Base-by-base conservation (phyloP, 164 flowering plant genomes). In the Annona squamosa region DNA sequence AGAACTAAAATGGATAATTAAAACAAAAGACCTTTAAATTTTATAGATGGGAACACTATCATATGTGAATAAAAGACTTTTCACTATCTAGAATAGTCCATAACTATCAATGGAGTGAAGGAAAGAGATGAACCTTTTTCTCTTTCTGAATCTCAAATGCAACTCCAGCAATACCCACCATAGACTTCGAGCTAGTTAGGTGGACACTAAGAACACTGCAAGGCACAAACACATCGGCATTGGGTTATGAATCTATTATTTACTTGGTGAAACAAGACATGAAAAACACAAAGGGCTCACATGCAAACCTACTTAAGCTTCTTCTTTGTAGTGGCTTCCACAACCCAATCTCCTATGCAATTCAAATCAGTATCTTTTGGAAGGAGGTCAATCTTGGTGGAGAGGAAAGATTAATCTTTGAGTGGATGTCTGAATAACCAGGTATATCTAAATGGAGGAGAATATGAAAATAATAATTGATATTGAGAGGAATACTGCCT, bases 291-390 rank as follows among this genome's bases (percentile, higher is more conserved):
- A 71, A 65, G 46, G 48, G 6, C 19, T 17, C 2, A 41, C 37
- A 18, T 63, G 7, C 48, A 52, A 43, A 79, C 98, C 83, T 83
- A 95, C 99, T 89, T 95, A 45, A 95, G 97, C 83, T 87, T 95
- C 82, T 95, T 95, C 81, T 87, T 95, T 74, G 81, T 79, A 26
- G 89, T 92, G 67, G 96, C 93, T 76, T 95, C 98, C 68, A 93
- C 98, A 73, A 93, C 94, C 98, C 99, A 95, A 75, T 95, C 99
- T 72, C 97, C 99, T 72, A 95, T 74, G 78, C 99, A 95, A 76
- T 95, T 95, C 10, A 95, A 71, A 86, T 95, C 94, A 70, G 98
- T 93, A 62, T 87, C 99, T 82, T 86, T 95, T 2, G 99, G 99
- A 63, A 95, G 96, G 73, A 95, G 97, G 81, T 95, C 99, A 80